A percentile compares a stretch with the other conserved stretches of the same genome.
phyloP scores from a whole-genome alignment of 2,329 filamentous ascomycete genomes.

The Corynespora cassiicola region DNA sequence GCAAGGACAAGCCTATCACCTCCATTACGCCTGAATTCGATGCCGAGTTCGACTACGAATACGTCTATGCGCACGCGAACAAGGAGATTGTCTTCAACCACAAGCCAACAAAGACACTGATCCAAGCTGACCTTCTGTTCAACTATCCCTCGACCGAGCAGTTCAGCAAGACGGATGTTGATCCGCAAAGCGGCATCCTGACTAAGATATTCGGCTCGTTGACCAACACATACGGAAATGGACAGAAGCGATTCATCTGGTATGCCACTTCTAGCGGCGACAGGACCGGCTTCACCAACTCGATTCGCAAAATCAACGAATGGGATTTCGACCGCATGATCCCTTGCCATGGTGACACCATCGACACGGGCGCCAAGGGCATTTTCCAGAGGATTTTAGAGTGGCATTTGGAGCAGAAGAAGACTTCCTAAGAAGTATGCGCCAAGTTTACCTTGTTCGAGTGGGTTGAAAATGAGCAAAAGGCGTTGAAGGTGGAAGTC shows the following conservation, averaged over 20 bases:
- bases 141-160: slow-evolving; percentile 90
- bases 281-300: slow-evolving; percentile 72
- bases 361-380: slow-evolving; percentile 76
- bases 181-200: slow-evolving; percentile 62
- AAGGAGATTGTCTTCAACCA: slow-evolving; percentile 89
- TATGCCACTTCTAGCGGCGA: slow-evolving; percentile 70
- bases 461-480: too few relatives aligned
- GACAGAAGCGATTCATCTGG: slow-evolving; percentile 84
- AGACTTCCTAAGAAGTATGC: slow-evolving; percentile 17
- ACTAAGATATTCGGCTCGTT: slow-evolving; percentile 65
- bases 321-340: slow-evolving; percentile 91
- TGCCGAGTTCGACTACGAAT: slow-evolving; percentile 83
- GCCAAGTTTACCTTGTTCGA: too few relatives aligned
- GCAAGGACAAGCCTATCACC: slow-evolving; percentile 41
- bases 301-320: slow-evolving; percentile 69
- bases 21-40: slow-evolving; percentile 81
- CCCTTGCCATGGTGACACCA: slow-evolving; percentile 91
- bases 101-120: slow-evolving; percentile 77
- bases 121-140: slow-evolving; percentile 91
- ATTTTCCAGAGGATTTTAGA: slow-evolving; percentile 79
- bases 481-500: too few relatives aligned
- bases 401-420: slow-evolving; percentile 72
- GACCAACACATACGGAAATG: slow-evolving; percentile 70
- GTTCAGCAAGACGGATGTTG: slow-evolving; percentile 64
- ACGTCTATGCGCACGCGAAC: slow-evolving; percentile 79